A percentile compares a stretch with the other conserved stretches of the same genome.
Conservation (phyloP, 352 stramenopile genomes). For the Pythium pectinolyticum region DNA sequence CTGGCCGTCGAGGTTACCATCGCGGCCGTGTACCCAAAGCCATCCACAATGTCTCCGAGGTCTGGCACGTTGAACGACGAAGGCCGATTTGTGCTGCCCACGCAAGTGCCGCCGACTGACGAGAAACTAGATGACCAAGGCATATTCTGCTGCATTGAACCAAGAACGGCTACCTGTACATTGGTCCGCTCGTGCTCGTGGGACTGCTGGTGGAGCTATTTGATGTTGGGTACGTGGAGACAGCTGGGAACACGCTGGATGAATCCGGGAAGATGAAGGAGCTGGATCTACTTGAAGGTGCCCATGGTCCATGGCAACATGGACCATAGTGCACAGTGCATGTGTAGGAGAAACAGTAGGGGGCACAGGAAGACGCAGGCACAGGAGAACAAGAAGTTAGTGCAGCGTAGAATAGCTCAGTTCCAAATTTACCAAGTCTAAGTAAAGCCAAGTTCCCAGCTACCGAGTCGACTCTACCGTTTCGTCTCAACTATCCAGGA, state of each 20-base stretch:
- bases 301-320: no score
- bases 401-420: no score
- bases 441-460: no score
- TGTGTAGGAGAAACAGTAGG: no score
- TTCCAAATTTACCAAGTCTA: no score
- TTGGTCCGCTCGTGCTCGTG: conserved; percentile 65
- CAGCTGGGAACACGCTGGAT: conserved; percentile 63
- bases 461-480: no score
- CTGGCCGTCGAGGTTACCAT: conserved; percentile 83
- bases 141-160: conserved; percentile 87
- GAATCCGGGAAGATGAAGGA: conserved; percentile 69
- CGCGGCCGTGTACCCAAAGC: conserved; percentile 84
- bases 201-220: conserved; percentile 85
- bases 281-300: no score
- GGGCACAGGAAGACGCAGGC: no score
- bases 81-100: conserved; percentile 74
- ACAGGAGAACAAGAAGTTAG: no score
- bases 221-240: conserved; percentile 78
- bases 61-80: conserved; percentile 77
- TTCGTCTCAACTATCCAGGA: no score
- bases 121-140: conserved; percentile 86
- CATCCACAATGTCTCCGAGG: conserved; percentile 84
- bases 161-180: conserved; percentile 89
- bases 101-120: conserved; percentile 74
- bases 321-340: no score